Evolutionary conservation across 306 rosid genomes (phyloP), one percentile per base, ranked within the genome.

Genomic region (Fragaria iinumae): DNA sequence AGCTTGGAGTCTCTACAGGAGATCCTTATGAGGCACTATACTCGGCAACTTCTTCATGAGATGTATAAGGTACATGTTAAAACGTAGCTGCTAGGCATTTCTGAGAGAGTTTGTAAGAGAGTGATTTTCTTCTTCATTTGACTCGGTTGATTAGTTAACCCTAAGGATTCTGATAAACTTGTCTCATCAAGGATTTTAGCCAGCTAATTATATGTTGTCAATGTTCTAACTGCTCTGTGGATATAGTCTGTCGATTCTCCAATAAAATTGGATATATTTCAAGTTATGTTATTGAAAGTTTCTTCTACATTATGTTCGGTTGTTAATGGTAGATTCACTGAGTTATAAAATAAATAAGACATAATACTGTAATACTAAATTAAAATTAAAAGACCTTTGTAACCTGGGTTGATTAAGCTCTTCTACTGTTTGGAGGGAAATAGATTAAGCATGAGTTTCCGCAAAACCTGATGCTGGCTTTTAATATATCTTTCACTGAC

Each of bases 41-140:
- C 86, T 56, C 86, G 96, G 77, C 98, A 94, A 85, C 86, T 94
- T 67, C 89, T 94, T 86, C 98, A 94, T 82, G 97, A 94, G 84
- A 94, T 86, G 72, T 94, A 90, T 73, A 94, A 94, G 97, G 98
- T 92, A 85, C 41, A 18, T 38, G 2, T 64, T 71, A 23, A 77
- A 70, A 43, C 7, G 68, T 79, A 12, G 29, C 63, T 68, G 38
- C 36, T 75, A 60, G 50, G 68, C 6, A 49, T 50, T 43, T 11
- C 25, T 48, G n/a, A n/a, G 34, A 39, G n/a, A 17, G 49, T 55
- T 45, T 14, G 34, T 17, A 16, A 44, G 60, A 14, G 39, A 14
- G 39, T 23, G 6, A 25, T 8, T 53, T 73, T 32, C 6, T 67
- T 32, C 23, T 53, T 41, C 60, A 18, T 11, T 55, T 25, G n/a